Base-by-base conservation (phyloP, 2,329 filamentous ascomycete species). In the Sclerotinia nivalis region DNA sequence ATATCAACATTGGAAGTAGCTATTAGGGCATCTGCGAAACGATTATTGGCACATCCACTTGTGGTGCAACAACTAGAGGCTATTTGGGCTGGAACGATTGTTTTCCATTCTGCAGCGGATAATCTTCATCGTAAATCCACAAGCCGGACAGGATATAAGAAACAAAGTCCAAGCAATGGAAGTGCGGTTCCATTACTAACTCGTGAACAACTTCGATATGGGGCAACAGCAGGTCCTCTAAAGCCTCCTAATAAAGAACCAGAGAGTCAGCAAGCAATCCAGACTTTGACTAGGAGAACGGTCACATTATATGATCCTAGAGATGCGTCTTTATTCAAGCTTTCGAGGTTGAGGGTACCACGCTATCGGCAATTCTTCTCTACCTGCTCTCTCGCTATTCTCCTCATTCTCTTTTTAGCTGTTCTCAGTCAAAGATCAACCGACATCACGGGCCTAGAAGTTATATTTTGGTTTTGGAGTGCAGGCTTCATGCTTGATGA, bases 401-500 rank as follows among this genome's bases (percentile, higher is more conserved):
- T 98, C 78, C 89, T 97, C 52, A 90, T 88, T 20, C 85, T 97
- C 15, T 97, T 97, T 79, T 83, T 97, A 25, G 91, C 93, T 13
- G 93, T 98, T 13, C 85, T 97, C 4, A 83, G 87, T 15, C 84
- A 92, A 77, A 87, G 92, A 71, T 95, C 93, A 3, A 86, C 90
- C 68, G 86, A 89, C 66, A 97, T 98, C 76, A 97, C 93, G 1
- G 87, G 87, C 0, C 83, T 97, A 13, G 95, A 98, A 79, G 83
- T 97, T 22, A 80, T 97, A 18, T 97, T 98, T 81, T 98, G 95
- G 95, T 93, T 97, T 80, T 98, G 95, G 94, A 97, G 93, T 78
- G 93, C 93, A 37, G 95, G 95, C 0, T 97, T 96, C 80, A 97
- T 97, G 93, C 87, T 97, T 45, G 95, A 97, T 77, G 95, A 97